Evolutionary conservation across 106 monocot species (phyloP).

Genomic region (Dendrobium huoshanense): DNA sequence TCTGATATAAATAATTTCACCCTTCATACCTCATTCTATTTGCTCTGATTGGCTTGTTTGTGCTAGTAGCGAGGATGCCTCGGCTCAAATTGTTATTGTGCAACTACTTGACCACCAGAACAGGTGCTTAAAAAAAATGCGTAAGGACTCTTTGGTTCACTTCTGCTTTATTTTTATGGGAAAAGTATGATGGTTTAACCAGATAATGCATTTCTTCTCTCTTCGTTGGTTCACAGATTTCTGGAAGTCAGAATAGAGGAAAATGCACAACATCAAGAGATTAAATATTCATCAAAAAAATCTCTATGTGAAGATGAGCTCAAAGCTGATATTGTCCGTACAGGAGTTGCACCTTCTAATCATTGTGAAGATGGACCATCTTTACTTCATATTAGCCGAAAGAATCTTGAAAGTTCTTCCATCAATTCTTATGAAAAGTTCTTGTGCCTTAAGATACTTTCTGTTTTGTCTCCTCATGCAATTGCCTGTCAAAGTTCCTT

Average conservation of each 20-base stretch:
- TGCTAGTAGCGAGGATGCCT: conserved; percentile 29
- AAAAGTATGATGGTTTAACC: background rate
- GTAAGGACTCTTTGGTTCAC: conserved; percentile 23
- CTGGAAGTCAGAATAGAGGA: conserved; percentile 5
- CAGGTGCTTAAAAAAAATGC: conserved; percentile 19
- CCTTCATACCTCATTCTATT: background rate
- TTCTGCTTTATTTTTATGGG: background rate
- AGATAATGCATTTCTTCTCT: background rate
- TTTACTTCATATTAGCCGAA: background rate
- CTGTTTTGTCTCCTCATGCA: conserved; percentile 31
- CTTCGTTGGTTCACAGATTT: conserved; percentile 9
- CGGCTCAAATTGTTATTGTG: conserved; percentile 41
- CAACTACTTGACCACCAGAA: conserved; percentile 19
- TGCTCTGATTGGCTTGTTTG: background rate
- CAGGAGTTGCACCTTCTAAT: conserved; percentile 3
- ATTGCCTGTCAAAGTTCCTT: conserved; percentile 27
- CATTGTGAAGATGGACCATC: background rate
- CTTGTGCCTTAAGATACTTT: conserved; percentile 17
- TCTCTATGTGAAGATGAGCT: conserved; percentile 11
- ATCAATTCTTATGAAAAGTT: conserved; percentile 2
- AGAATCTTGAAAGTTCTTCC: conserved; percentile 8
- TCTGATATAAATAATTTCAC: background rate
- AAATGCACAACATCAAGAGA: background rate
- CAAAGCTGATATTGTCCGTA: background rate
- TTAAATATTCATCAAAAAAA: conserved; percentile 3